Evolutionary conservation across 2,329 filamentous ascomycete genomes (phyloP).

Genomic region (Fusarium dlaminii): DNA sequence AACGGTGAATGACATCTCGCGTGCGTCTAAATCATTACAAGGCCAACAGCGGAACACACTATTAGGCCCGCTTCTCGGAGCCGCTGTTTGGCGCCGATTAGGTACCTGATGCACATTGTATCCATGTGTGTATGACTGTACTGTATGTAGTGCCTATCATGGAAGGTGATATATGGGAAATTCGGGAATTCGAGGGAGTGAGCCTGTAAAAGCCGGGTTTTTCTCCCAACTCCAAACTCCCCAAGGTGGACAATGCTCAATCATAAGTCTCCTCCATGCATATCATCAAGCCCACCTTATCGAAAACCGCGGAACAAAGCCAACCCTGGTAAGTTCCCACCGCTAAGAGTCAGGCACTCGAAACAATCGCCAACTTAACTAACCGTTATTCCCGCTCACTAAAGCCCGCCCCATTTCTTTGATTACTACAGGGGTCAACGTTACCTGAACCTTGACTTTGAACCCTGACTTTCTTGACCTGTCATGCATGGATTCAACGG

Average conservation of each 20-base stretch:
- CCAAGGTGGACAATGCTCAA: conserved; percentile 21
- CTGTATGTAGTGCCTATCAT: conserved; percentile 1
- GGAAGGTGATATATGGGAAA: not conserved
- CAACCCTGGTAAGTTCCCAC: conserved; percentile 11
- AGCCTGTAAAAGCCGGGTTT: not conserved
- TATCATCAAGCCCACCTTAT: conserved; percentile 14
- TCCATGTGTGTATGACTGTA: not conserved
- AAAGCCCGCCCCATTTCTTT: conserved; percentile 9
- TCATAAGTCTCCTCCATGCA: conserved; percentile 6
- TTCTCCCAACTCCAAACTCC: conserved; percentile 1
- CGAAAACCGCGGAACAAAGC: not conserved
- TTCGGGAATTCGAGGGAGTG: not conserved
- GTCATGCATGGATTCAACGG: conserved; percentile 5
- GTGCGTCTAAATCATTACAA: conserved; percentile 1
- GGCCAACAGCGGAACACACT: not conserved
- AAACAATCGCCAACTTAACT: conserved; percentile 19
- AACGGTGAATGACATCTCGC: conserved; percentile 13
- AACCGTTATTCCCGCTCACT: conserved; percentile 25
- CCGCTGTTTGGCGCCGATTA: conserved; percentile 19
- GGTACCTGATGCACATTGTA: not conserved
- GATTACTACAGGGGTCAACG: not conserved
- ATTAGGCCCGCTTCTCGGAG: conserved; percentile 3
- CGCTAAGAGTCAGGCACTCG: conserved; percentile 10
- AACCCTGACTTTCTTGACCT: not conserved
- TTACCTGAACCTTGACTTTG: not conserved